phyloP scores from a whole-genome alignment of 495 filamentous ascomycete species.

The Aspergillus haitiensis region DNA sequence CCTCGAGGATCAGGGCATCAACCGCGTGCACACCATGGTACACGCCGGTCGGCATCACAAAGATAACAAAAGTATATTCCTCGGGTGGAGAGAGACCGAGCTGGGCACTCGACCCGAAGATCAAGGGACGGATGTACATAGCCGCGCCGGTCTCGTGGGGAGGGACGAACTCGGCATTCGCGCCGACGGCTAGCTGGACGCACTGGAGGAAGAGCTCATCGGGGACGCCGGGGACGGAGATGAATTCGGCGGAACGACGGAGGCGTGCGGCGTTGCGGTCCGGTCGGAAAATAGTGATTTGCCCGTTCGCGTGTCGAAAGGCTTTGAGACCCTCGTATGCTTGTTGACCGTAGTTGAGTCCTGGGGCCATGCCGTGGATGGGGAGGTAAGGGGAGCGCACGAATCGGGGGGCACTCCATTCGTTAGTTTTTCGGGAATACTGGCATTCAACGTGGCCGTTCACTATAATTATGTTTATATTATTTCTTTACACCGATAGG shows the following conservation, averaged over 20 bases:
- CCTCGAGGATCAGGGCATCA: conserved; percentile 70
- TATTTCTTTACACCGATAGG: conserved; percentile 15
- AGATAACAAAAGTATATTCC: conserved; percentile 85
- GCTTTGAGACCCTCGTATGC: conserved; percentile 93
- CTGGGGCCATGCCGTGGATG: conserved; percentile 88
- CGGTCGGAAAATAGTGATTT: conserved; percentile 79
- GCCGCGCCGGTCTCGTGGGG: conserved; percentile 79
- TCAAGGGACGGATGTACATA: conserved; percentile 83
- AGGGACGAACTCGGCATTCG: conserved; percentile 86
- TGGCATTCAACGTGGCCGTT: conserved; percentile 41
- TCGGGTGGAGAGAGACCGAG: conserved; percentile 79
- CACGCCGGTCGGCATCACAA: conserved; percentile 80
- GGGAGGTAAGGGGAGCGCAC: conserved; percentile 73
- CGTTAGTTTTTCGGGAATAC: conserved; percentile 36
- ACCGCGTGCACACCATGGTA: conserved; percentile 86
- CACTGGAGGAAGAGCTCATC: conserved; percentile 68
- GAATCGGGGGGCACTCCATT: conserved; percentile 75
- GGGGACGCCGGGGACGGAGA: conserved; percentile 77
- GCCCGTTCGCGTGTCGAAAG: conserved; percentile 64
- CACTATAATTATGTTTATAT: conserved; percentile 9
- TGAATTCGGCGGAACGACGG: conserved; percentile 70
- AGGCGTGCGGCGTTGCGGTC: conserved; percentile 77
- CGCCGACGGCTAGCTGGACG: conserved; percentile 74
- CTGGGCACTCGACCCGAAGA: conserved; percentile 83
- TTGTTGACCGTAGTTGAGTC: conserved; percentile 90